phyloP scores from a whole-genome alignment of 345 rosid genomes.

The Lumnitzera racemosa region DNA sequence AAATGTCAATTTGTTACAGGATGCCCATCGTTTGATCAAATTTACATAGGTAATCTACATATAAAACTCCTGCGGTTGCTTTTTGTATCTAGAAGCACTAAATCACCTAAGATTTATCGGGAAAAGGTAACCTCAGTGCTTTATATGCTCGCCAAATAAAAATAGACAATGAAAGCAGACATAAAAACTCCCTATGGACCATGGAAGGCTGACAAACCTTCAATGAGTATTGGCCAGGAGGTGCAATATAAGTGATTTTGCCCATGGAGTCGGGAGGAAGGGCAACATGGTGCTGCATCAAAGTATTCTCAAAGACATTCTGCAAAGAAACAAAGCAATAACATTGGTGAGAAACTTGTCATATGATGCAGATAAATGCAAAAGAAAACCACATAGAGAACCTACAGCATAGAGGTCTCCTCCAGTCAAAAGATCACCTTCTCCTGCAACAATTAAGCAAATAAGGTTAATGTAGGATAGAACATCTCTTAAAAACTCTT shows the following conservation, averaged over 20 bases:
- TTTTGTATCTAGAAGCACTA: too few relatives aligned
- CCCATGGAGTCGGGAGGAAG: slow-evolving; percentile 99
- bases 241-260: slow-evolving; percentile 83
- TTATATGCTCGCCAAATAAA: too few relatives aligned
- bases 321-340: slow-evolving; percentile 28
- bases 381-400: slow-evolving; percentile 10
- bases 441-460: slow-evolving; percentile 43
- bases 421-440: slow-evolving; percentile 95
- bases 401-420: slow-evolving; percentile 99
- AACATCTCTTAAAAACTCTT: not conserved
- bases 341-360: not conserved
- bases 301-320: slow-evolving; percentile 92
- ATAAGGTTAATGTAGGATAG: not conserved
- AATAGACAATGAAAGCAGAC: too few relatives aligned
- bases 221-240: slow-evolving; percentile 96
- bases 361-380: not conserved
- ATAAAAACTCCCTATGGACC: too few relatives aligned
- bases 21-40: too few relatives aligned
- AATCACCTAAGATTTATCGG: too few relatives aligned
- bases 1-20: not conserved
- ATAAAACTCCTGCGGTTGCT: too few relatives aligned
- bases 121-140: too few relatives aligned
- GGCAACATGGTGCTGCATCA: slow-evolving; percentile 84
- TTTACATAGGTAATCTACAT: too few relatives aligned
- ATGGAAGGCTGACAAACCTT: slow-evolving; percentile 41